Percentiles rank a stretch among this genome's conserved stretches.
These are phyloP conservation scores for Phytophthora brassicae DNA, from an alignment of 352 stramenopile species.

Conservation along the genomic window DNA sequence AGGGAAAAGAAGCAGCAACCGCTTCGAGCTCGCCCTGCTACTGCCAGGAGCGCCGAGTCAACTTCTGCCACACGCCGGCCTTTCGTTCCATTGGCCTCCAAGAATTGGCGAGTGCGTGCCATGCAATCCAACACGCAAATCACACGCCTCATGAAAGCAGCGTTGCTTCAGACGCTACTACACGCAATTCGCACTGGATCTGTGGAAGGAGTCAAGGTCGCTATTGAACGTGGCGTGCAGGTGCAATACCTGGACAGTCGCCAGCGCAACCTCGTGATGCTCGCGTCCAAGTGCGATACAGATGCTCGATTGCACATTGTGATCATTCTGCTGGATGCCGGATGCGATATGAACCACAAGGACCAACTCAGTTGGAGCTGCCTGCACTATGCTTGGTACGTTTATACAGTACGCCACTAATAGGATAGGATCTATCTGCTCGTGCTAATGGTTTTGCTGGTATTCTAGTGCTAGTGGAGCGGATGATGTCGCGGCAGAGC, in stretches of 20 bases:
- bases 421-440: too few species aligned
- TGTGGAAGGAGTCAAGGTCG: conserved; percentile 80
- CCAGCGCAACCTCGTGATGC: conserved; percentile 84
- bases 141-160: conserved; percentile 76
- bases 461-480: conserved; percentile 63
- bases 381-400: conserved; percentile 85
- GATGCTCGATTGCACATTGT: conserved; percentile 75
- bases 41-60: conserved; percentile 28
- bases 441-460: not conserved
- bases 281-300: conserved; percentile 81
- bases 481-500: conserved; percentile 68
- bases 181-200: conserved; percentile 79
- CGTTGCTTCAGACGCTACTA: conserved; percentile 83
- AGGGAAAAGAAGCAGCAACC: conserved; percentile 16
- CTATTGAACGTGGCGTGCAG: conserved; percentile 80
- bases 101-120: conserved; percentile 50
- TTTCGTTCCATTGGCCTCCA: conserved; percentile 52
- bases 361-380: conserved; percentile 86
- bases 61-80: conserved; percentile 27
- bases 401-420: too few species aligned
- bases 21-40: conserved; percentile 18
- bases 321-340: conserved; percentile 85
- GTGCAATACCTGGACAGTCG: conserved; percentile 78
- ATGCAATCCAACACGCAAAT: conserved; percentile 69
- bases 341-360: conserved; percentile 84